Evolutionary conservation across 805 yeast genomes (phyloP).

Genomic region (Lachancea thermotolerans): DNA sequence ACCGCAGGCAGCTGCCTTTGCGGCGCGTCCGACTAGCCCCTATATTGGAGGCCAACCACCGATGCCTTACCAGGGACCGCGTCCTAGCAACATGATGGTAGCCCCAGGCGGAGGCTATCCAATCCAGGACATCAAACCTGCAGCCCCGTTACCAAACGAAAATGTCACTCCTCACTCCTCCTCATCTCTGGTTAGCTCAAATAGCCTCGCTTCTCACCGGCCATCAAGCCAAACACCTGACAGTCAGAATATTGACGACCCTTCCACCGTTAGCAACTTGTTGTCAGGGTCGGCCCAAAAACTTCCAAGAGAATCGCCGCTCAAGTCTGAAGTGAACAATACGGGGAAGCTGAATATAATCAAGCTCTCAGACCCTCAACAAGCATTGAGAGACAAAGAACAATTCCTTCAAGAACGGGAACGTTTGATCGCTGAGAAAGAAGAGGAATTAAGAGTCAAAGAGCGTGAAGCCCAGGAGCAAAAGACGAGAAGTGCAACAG

Average conservation of each 20-base stretch:
- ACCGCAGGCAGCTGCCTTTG: not conserved
- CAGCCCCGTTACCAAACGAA: not conserved
- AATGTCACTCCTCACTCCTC: slow-evolving; percentile 7
- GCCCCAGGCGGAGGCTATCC: no score
- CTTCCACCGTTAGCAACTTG: not conserved
- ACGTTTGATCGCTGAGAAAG: slow-evolving; percentile 12
- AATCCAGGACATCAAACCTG: not conserved
- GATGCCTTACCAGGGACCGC: not conserved
- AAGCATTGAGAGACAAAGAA: slow-evolving; percentile 1
- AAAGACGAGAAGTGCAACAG: not conserved
- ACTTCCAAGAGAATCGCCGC: not conserved
- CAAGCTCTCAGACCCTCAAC: slow-evolving; percentile 22
- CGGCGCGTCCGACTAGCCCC: not conserved
- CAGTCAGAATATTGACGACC: slow-evolving; percentile 1
- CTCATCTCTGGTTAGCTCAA: slow-evolving; percentile 7
- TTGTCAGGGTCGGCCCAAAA: not conserved
- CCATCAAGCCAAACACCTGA: slow-evolving; percentile 3
- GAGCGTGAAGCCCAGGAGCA: not conserved
- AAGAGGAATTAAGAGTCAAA: not conserved
- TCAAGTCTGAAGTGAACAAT: not conserved
- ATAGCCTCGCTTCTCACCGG: slow-evolving; percentile 5
- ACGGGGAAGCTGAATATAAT: slow-evolving; percentile 20
- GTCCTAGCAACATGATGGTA: not conserved
- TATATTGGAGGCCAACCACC: not conserved
- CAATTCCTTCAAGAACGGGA: slow-evolving; percentile 1